A percentile compares a stretch with the other conserved stretches of the same genome.
phyloP scores from a whole-genome alignment of 805 yeast species.

The Sporopachydermia lactativora region DNA sequence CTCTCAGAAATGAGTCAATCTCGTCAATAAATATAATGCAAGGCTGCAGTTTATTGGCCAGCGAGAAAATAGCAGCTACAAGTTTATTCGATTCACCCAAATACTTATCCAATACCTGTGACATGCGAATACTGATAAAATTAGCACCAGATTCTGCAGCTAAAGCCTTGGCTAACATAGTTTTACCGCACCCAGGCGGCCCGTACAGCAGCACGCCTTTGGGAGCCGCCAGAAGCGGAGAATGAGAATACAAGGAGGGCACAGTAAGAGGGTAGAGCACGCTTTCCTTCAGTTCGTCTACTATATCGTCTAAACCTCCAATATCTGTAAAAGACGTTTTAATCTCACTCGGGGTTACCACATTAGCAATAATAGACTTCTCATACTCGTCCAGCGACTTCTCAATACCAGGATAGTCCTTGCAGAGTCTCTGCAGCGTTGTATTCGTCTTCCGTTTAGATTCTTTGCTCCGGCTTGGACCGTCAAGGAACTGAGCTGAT shows the following conservation, averaged over 20 bases:
- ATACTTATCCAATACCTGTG: conserved; percentile 94
- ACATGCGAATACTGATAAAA: conserved; percentile 83
- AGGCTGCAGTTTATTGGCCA: conserved; percentile 83
- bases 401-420: conserved; percentile 41
- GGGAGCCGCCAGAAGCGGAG: conserved; percentile 69
- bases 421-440: conserved; percentile 42
- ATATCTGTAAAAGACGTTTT: conserved; percentile 64
- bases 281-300: conserved; percentile 77
- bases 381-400: conserved; percentile 61
- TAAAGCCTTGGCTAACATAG: conserved; percentile 92
- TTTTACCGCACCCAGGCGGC: conserved; percentile 97
- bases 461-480: conserved; percentile 35
- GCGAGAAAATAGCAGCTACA: conserved; percentile 81
- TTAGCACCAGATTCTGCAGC: conserved; percentile 88
- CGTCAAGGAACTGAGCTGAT: conserved; percentile 24
- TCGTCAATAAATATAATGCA: conserved; percentile 94
- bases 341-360: conserved; percentile 77
- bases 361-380: conserved; percentile 56
- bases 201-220: conserved; percentile 89
- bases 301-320: conserved; percentile 76
- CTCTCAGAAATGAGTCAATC: conserved; percentile 86
- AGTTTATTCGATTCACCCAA: conserved; percentile 93
- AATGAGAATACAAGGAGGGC: conserved; percentile 24
- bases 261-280: conserved; percentile 73
- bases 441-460: conserved; percentile 46